These are phyloP conservation scores for Taphrina populina DNA, from an alignment of 1,139 yeast genomes.

Conservation along the genomic window DNA sequence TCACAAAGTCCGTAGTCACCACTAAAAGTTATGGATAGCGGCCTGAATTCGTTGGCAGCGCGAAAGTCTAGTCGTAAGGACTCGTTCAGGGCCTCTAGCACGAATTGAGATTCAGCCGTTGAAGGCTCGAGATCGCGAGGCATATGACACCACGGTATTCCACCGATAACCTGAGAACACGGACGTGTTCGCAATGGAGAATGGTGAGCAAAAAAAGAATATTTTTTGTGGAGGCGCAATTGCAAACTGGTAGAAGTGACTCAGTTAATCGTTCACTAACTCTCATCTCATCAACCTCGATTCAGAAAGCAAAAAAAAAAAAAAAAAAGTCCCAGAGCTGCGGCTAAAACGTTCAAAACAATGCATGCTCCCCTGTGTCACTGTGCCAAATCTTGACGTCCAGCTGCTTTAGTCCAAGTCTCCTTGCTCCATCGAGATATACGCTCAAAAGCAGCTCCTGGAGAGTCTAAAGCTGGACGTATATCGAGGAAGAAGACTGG, in stretches of 20 bases:
- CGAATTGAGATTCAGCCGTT: slow-evolving; percentile 60
- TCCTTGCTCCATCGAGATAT: slow-evolving; percentile 29
- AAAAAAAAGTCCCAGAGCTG: too few relatives aligned
- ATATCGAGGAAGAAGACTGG: slow-evolving; percentile 92
- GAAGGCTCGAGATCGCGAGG: slow-evolving; percentile 64
- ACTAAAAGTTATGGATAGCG: slow-evolving; percentile 63
- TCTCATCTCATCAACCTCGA: too few relatives aligned
- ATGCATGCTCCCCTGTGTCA: not conserved
- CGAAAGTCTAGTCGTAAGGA: slow-evolving; percentile 72
- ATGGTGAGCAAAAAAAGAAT: too few relatives aligned
- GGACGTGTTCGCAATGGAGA: too few relatives aligned
- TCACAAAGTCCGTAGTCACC: slow-evolving; percentile 78
- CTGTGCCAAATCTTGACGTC: slow-evolving; percentile 9
- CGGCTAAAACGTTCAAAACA: not conserved
- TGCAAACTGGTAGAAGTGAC: not conserved
- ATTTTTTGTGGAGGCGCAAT: not conserved
- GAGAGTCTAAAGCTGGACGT: slow-evolving; percentile 80
- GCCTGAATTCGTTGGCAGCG: slow-evolving; percentile 60
- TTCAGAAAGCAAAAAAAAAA: too few relatives aligned
- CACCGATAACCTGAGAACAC: too few relatives aligned
- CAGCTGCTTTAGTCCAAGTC: slow-evolving; percentile 31
- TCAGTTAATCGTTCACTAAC: too few relatives aligned
- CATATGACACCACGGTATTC: too few relatives aligned
- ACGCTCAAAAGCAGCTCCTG: slow-evolving; percentile 28
- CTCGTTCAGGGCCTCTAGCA: slow-evolving; percentile 61